Percentiles rank a stretch among this genome's conserved stretches.
Evolutionary conservation across 1,284 basidiomycete genomes (phyloP).

Genomic region (Cutaneotrichosporon daszewskae): DNA sequence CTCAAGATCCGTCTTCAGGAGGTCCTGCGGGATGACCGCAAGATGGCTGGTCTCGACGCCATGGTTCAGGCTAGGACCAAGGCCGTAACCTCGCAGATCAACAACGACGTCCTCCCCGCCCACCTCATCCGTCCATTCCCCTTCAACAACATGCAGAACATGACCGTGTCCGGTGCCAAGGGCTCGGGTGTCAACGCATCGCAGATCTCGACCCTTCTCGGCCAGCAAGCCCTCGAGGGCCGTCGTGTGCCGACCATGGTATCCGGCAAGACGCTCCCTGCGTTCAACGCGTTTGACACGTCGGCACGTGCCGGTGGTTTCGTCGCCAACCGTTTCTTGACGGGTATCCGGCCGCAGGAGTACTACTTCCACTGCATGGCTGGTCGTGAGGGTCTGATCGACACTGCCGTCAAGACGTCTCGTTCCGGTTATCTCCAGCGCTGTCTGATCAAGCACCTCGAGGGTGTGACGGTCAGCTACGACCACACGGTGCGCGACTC

Average conservation of each 20-base stretch:
- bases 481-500: conserved; percentile 96
- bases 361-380: conserved; percentile 99
- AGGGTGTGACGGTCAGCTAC: conserved; percentile 93
- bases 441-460: conserved; percentile 97
- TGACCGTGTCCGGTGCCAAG: conserved; percentile 98
- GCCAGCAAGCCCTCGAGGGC: conserved; percentile 96
- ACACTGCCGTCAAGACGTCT: conserved; percentile 98
- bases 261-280: conserved; percentile 95
- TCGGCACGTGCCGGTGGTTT: conserved; percentile 97
- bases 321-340: conserved; percentile 98
- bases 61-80: conserved; percentile 88
- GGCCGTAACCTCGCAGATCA: conserved; percentile 79
- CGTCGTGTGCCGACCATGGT: conserved; percentile 99
- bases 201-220: conserved; percentile 94
- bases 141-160: conserved; percentile 98
- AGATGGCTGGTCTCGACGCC: conserved; percentile 93
- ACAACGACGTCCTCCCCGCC: conserved; percentile 82
- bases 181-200: conserved; percentile 96
- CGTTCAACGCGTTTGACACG: conserved; percentile 96
- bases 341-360: conserved; percentile 95
- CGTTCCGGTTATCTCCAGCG: conserved; percentile 98
- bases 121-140: conserved; percentile 90
- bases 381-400: conserved; percentile 96
- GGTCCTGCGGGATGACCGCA: conserved; percentile 91
- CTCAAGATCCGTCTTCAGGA: conserved; percentile 67